A percentile compares a stretch with the other conserved stretches of the same genome.
Evolutionary conservation across 148 eudicot species (phyloP).

Genomic region (Cornus kousa): DNA sequence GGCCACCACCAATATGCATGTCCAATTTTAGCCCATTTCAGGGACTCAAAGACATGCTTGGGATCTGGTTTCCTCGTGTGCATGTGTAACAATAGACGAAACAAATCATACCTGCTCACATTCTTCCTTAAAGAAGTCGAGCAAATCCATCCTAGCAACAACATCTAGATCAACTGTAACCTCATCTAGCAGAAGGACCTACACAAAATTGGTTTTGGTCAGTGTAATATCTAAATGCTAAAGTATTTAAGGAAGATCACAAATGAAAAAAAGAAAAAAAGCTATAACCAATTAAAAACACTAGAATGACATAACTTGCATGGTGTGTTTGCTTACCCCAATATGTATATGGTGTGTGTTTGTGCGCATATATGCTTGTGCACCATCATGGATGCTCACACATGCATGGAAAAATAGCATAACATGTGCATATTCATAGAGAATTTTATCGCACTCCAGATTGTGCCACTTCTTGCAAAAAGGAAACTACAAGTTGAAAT

Average conservation of each 20-base stretch:
- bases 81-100: constrained; percentile 9
- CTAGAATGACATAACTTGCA: background rate
- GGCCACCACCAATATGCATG: background rate
- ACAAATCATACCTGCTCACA: constrained; percentile 71
- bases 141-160: constrained; percentile 91
- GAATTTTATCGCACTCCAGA: background rate
- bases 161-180: constrained; percentile 95
- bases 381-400: background rate
- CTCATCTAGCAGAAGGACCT: constrained; percentile 95
- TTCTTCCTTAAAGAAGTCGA: constrained; percentile 84
- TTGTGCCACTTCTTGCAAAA: background rate
- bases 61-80: background rate
- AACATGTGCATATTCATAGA: background rate
- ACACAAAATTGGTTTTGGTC: constrained; percentile 12
- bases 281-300: background rate
- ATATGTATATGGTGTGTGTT: too few species aligned
- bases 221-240: background rate
- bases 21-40: background rate
- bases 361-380: too few species aligned
- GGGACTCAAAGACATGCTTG: background rate
- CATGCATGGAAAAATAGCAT: background rate
- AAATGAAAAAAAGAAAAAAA: background rate
- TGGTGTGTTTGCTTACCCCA: too few species aligned
- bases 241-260: background rate
- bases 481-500: background rate